Evolutionary conservation across 2,329 filamentous ascomycete genomes (phyloP).

Genomic region (Pseudogymnoascus sp.): DNA sequence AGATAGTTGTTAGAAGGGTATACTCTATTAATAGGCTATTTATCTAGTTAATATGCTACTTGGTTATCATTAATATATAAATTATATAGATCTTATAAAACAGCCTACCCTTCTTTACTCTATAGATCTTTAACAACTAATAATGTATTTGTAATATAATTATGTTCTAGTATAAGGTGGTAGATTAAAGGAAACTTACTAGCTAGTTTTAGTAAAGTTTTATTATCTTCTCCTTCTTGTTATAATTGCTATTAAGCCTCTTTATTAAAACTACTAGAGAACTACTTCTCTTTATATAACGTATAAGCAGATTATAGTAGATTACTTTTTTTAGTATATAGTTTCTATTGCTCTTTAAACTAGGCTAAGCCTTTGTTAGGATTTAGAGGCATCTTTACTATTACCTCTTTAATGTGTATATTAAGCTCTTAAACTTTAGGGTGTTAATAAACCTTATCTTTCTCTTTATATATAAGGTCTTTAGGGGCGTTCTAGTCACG

Average conservation of each 20-base stretch:
- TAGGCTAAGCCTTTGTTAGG: background rate
- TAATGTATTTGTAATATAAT: too few relatives aligned
- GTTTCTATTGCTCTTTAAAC: conserved; percentile 5
- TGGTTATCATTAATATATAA: too few relatives aligned
- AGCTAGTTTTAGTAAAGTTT: conserved; percentile 2
- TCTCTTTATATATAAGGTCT: conserved; percentile 3
- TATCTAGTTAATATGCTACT: too few relatives aligned
- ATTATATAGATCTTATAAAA: too few relatives aligned
- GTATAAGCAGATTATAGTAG: background rate
- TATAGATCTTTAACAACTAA: too few relatives aligned
- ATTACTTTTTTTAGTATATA: conserved; percentile 4
- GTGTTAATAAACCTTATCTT: background rate
- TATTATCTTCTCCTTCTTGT: background rate
- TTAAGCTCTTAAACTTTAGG: conserved; percentile 5
- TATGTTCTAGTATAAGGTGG: conserved; percentile 3
- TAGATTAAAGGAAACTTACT: conserved; percentile 5
- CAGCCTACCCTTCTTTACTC: too few relatives aligned
- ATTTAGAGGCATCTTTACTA: background rate
- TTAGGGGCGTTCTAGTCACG: conserved; percentile 1
- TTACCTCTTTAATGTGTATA: background rate
- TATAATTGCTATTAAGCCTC: conserved; percentile 1
- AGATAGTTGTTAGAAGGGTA: too few relatives aligned
- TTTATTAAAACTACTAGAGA: conserved; percentile 2
- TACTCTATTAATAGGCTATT: too few relatives aligned
- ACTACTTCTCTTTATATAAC: conserved; percentile 3